Percentiles rank a stretch among this genome's conserved stretches.
phyloP scores from a whole-genome alignment of 2,329 filamentous ascomycete genomes.

The Periconia digitata region DNA sequence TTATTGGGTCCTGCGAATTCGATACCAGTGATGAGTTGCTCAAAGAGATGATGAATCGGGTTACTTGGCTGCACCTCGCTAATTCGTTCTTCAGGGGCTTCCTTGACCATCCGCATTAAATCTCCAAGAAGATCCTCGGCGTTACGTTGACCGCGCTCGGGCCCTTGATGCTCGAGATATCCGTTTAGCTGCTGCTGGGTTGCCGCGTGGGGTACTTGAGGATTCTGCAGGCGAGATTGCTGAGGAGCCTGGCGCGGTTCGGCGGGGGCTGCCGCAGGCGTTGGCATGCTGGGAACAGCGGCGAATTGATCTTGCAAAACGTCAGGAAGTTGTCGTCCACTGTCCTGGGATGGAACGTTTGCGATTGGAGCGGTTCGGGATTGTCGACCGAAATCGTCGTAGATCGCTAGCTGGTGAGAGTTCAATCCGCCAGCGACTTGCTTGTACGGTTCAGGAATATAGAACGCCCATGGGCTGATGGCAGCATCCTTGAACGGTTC shows the following conservation, averaged over 20 bases:
- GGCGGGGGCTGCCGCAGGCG: constrained; percentile 63
- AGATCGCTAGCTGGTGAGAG: constrained; percentile 89
- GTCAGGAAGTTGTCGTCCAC: constrained; percentile 62
- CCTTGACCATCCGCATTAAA: constrained; percentile 58
- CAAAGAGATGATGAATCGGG: constrained; percentile 59
- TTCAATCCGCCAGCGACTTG: constrained; percentile 82
- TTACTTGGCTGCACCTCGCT: constrained; percentile 58
- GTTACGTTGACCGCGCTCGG: constrained; percentile 47
- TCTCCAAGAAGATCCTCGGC: constrained; percentile 59
- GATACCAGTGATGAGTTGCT: constrained; percentile 58
- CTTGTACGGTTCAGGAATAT: constrained; percentile 91
- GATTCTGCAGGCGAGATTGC: constrained; percentile 44
- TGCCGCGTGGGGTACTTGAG: constrained; percentile 36
- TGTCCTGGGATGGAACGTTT: constrained; percentile 60
- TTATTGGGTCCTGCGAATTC: constrained; percentile 56
- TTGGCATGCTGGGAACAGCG: constrained; percentile 62
- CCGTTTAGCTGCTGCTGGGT: constrained; percentile 60
- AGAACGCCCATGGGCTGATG: constrained; percentile 88
- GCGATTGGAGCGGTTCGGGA: constrained; percentile 65
- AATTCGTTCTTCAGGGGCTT: constrained; percentile 59
- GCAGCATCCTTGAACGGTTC: constrained; percentile 82
- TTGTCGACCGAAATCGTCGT: constrained; percentile 92
- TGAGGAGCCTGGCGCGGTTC: constrained; percentile 61
- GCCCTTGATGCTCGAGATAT: constrained; percentile 52
- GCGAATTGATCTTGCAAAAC: constrained; percentile 64